Base-by-base conservation (phyloP, 2,329 filamentous ascomycete genomes). In the Colletotrichum tofieldiae region DNA sequence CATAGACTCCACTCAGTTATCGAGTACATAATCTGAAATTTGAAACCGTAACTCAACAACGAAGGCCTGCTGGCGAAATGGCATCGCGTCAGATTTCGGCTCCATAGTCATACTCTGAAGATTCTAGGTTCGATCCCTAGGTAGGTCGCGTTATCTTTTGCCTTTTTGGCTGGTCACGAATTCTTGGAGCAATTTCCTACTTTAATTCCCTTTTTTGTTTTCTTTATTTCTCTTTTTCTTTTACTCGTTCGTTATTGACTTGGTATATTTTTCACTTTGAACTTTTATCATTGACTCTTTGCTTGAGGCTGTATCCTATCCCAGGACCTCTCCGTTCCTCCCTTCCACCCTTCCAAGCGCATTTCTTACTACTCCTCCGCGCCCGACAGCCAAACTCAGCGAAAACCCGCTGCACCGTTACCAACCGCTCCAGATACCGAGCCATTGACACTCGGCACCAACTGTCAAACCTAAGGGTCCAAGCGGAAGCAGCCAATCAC, bases 21-120 rank as follows among this genome's bases (percentile, higher is more conserved):
- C 3, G 29, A 2, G 12, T 62, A 51, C 6, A 62, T 49, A 12
- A 3, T 0, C 1, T 6, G 5, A 9, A 2, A 2, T 60, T 7
- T 9, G 11, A 9, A 0, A 6, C 5, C 5, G 0, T 0, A 0
- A 0, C 2, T 0, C 14, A n/a, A 2, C 35, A 32, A 29, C 5
- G 41, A 63, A 20, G 67, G 69, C 69, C 69, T 72, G 69, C 69
- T 72, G 69, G 69, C 69, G 69, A 72, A 72, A 72, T 72, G 69
- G 69, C 69, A 72, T 72, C 69, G 69, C 69, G 69, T 72, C 69
- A 72, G 58, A 72, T 72, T 72, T 72, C 69, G 69, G 69, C 65
- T 71, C 12, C 7, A 11, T 47, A 59, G 65, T 49, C 69, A 63
- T 18, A 54, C 69, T 72, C 58, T 72, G 69, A 72, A 72, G 69